Evolutionary conservation across 805 yeast species (phyloP).

Genomic region (Candida ficus): DNA sequence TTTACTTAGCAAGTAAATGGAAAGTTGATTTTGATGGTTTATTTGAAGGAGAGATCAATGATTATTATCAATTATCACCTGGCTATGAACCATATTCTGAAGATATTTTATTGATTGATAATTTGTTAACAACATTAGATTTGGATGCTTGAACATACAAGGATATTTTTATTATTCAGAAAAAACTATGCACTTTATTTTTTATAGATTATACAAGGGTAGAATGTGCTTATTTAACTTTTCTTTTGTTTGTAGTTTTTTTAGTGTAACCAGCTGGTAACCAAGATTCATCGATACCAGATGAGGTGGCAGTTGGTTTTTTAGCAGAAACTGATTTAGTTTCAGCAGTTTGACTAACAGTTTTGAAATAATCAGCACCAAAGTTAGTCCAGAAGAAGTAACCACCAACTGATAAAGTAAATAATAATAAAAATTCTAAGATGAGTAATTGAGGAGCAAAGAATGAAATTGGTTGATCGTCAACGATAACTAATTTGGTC

Average conservation of each 20-base stretch:
- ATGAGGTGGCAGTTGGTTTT: slow-evolving; percentile 13
- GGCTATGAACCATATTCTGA: slow-evolving; percentile 18
- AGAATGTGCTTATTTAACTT: slow-evolving; percentile 17
- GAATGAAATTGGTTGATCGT: slow-evolving; percentile 61
- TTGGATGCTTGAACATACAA: slow-evolving; percentile 41
- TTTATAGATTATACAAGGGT: background rate
- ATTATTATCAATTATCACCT: slow-evolving; percentile 17
- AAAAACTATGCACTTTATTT: background rate
- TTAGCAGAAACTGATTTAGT: slow-evolving; percentile 21
- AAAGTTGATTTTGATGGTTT: slow-evolving; percentile 28
- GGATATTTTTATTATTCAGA: no score
- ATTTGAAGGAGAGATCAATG: slow-evolving; percentile 24
- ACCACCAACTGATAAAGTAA: slow-evolving; percentile 42
- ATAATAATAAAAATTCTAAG: slow-evolving; percentile 49
- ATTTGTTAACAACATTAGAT: slow-evolving; percentile 31
- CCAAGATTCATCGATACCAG: slow-evolving; percentile 45
- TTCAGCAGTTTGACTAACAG: slow-evolving; percentile 24
- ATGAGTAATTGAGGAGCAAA: slow-evolving; percentile 70
- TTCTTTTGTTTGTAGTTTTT: slow-evolving; percentile 28
- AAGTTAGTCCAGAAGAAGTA: slow-evolving; percentile 41
- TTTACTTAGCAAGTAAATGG: slow-evolving; percentile 38
- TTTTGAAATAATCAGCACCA: slow-evolving; percentile 41
- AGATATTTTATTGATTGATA: slow-evolving; percentile 37
- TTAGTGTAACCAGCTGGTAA: slow-evolving; percentile 51
- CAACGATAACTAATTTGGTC: slow-evolving; percentile 51